Evolutionary conservation across 805 yeast species (phyloP), one percentile per base, ranked within the genome.

Genomic region (Saccharomyces paradoxus): DNA sequence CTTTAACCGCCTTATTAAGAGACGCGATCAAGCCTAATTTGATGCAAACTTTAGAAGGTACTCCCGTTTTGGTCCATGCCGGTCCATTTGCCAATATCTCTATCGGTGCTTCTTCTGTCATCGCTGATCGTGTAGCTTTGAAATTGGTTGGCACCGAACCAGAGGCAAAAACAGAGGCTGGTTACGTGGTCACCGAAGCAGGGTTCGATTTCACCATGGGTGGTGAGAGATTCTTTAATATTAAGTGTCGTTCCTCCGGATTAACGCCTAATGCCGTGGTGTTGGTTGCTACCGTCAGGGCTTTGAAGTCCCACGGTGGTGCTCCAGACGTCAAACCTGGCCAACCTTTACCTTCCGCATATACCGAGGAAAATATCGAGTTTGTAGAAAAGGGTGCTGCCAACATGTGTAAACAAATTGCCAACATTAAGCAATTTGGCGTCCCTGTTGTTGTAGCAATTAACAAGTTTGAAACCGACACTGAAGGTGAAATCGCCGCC

Each of bases 121-220:
- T 87, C 66, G 92, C 94, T 56, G 95, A 87, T 70, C 83, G 82
- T 68, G 74, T 87, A 74, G 91, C 91, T n/a, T 76, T 87, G 73
- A 86, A 86, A 70, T 75, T 87, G 58, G 86, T 87, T 48, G 92
- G 92, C 71, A 78, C 83, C 30, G 76, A 79, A 14, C 69, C 80
- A n/a, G 74, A 74, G 50, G 75, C 72, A 59, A 74, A 76, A 64
- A 63, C 73, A 51, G 76, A 77, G 53, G 79, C 79, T 61, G 94
- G 95, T 58, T 87, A 81, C 63, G 95, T 87, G 57, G 86, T 87
- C 53, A 87, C 95, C 50, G 95, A 87, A 71, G 95, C 95, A 21
- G 95, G 95, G 58, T 87, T 87, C 73, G 95, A 87, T 71, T 87
- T 87, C 77, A 87, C 94, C 51, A 87, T 87, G 95, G 95, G 95